Conservation (phyloP, 2,329 filamentous ascomycete species). For the Colletotrichum sp. region DNA sequence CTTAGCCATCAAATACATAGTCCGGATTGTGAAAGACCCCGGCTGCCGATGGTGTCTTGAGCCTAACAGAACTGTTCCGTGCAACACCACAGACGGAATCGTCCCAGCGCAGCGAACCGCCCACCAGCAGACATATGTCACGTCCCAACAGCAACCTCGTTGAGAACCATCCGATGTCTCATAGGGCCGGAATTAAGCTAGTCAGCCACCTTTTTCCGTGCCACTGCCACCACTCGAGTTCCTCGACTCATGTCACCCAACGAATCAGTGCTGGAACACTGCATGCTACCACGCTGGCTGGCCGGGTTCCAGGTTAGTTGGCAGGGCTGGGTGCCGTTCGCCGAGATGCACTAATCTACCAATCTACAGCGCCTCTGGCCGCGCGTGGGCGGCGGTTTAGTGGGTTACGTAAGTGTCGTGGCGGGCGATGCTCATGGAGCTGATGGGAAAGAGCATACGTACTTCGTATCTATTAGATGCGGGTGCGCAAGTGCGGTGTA, state of each 20-base stretch:
- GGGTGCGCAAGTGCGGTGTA: conserved; percentile 18
- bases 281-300: not conserved
- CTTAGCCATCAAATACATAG: not conserved
- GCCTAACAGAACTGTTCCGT: not conserved
- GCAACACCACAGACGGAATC: not conserved
- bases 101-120: not conserved
- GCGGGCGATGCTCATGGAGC: not conserved
- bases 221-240: not conserved
- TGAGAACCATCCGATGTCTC: not conserved
- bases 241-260: not conserved
- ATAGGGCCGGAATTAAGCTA: not conserved
- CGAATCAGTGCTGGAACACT: not conserved
- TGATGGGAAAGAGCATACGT: not conserved
- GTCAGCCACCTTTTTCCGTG: not conserved
- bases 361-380: conserved; percentile 2
- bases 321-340: not conserved
- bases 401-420: conserved; percentile 4
- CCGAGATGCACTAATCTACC: conserved; percentile 3
- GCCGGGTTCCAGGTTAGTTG: not conserved
- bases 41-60: not conserved
- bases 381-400: not conserved
- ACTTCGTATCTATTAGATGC: conserved; percentile 4
- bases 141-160: not conserved
- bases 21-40: not conserved
- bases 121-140: not conserved